Percentiles rank a stretch among this genome's conserved stretches.
These are phyloP conservation scores for Immersiporthe knoxdaviesiana DNA, from an alignment of 2,329 filamentous ascomycete species.

Conservation along the genomic window DNA sequence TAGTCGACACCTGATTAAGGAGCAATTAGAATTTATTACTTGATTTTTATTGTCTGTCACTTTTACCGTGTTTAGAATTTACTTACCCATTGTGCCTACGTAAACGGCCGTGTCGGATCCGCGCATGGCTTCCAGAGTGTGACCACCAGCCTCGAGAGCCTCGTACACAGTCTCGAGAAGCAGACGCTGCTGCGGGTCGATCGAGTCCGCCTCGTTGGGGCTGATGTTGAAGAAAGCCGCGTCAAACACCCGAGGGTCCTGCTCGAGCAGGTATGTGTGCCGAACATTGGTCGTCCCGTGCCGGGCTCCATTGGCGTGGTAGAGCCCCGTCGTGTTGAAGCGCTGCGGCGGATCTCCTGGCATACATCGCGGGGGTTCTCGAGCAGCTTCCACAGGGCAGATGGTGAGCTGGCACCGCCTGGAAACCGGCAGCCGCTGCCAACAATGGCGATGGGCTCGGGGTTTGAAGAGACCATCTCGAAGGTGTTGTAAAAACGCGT, in stretches of 20 bases:
- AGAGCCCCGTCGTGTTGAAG: slow-evolving; percentile 34
- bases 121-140: slow-evolving; percentile 29
- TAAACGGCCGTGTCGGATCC: slow-evolving; percentile 38
- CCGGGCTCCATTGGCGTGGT: slow-evolving; percentile 35
- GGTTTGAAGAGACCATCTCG: background rate
- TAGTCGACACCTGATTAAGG: slow-evolving; percentile 3
- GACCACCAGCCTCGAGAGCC: slow-evolving; percentile 31
- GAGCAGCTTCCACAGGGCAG: slow-evolving; percentile 42
- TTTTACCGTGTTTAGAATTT: too few relatives aligned
- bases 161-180: slow-evolving; percentile 33
- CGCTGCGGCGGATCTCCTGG: slow-evolving; percentile 32
- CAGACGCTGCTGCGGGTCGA: slow-evolving; percentile 25
- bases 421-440: slow-evolving; percentile 46
- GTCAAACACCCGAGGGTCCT: slow-evolving; percentile 19
- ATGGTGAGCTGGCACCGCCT: slow-evolving; percentile 39
- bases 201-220: slow-evolving; percentile 29
- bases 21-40: background rate
- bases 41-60: background rate
- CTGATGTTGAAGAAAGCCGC: slow-evolving; percentile 36
- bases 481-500: background rate
- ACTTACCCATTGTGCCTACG: slow-evolving; percentile 31
- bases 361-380: slow-evolving; percentile 32
- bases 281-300: slow-evolving; percentile 36
- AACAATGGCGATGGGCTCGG: slow-evolving; percentile 46
- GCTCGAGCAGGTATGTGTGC: slow-evolving; percentile 30